Base-by-base conservation (phyloP, 2,329 filamentous ascomycete genomes). In the Chaetomiaceae sp. region DNA sequence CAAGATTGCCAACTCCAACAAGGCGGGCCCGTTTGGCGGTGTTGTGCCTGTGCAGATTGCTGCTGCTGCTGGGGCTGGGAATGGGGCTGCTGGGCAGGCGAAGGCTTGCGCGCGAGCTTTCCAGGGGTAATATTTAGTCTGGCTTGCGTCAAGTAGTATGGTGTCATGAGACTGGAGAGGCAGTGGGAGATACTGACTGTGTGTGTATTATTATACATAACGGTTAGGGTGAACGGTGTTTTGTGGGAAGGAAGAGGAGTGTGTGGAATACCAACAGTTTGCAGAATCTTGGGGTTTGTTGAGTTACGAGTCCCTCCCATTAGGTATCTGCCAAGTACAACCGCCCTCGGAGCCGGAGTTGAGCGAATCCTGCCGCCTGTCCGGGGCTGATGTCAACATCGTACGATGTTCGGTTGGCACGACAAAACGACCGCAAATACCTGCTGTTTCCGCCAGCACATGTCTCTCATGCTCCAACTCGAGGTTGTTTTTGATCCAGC, bases 1-100 rank as follows among this genome's bases (percentile, higher is more conserved):
- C 59, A 74, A 74, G 67, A 69, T 75, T 53, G 70, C 69, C 51
- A 75, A 75, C 65, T 61, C 60, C 50, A 71, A 71, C 60, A 53
- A 53, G 11, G 70, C 68, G 3, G 73, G 72, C 0, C 72, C 72
- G 6, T 75, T 75, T 57, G 72, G 71, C 36, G 72, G 72, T 20
- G 65, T 70, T 22, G 58, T 74, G 8, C 66, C 71, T 15, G 65
- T 75, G 56, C 72, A 74, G 64, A 70, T 72, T 47, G 68, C 39
- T 47, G 68, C 25, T 27, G 40, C 25, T 9, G 38, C 14, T 6
- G 27, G 12, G 11, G 38, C 12, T 14, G 43, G 36, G 27, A 17
- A 6, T 29, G 45, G 37, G 22, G 22, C 37, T 22, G 23, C 27
- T 19, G 45, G n/a, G n/a, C n/a, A n/a, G n/a, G n/a, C n/a, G n/a